Evolutionary conservation across 805 yeast genomes (phyloP).

Genomic region (Crinitomyces ghanaensis): DNA sequence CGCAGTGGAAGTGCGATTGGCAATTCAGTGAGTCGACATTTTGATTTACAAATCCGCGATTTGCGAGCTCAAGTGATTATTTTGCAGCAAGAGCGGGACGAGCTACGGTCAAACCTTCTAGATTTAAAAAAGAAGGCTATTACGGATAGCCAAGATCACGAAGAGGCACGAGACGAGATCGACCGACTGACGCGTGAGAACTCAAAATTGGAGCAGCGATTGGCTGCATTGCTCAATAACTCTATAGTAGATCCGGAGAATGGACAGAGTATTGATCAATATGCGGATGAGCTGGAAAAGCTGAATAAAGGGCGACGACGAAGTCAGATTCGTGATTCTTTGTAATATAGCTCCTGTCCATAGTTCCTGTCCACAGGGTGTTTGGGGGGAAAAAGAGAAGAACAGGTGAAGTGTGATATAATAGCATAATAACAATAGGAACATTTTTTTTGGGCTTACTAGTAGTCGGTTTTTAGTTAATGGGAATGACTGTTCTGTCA

Average conservation of each 20-base stretch:
- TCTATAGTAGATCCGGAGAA: constrained; percentile 12
- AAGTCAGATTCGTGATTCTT: too few species aligned
- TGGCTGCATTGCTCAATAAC: constrained; percentile 5
- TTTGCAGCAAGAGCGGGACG: constrained; percentile 74
- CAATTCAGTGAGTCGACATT: constrained; percentile 35
- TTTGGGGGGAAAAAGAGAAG: not conserved
- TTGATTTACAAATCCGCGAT: constrained; percentile 66
- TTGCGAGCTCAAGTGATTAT: constrained; percentile 75
- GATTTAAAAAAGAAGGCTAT: constrained; percentile 25
- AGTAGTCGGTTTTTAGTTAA: too few species aligned
- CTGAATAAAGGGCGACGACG: constrained; percentile 10
- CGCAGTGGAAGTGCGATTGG: too few species aligned
- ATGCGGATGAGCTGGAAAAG: constrained; percentile 11
- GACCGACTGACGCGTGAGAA: constrained; percentile 9
- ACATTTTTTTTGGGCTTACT: too few species aligned
- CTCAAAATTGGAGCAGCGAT: constrained; percentile 4
- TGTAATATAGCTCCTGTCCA: constrained; percentile 4
- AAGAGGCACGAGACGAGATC: constrained; percentile 10
- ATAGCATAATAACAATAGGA: too few species aligned
- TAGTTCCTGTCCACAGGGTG: not conserved
- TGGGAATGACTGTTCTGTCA: too few species aligned
- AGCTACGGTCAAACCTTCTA: constrained; percentile 30
- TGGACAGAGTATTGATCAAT: constrained; percentile 12
- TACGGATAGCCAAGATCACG: constrained; percentile 16
- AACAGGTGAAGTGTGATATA: constrained; percentile 2